These are phyloP conservation scores for Rhizophagus clarus DNA, from an alignment of 192 early-diverging fungal species.

Conservation along the genomic window DNA sequence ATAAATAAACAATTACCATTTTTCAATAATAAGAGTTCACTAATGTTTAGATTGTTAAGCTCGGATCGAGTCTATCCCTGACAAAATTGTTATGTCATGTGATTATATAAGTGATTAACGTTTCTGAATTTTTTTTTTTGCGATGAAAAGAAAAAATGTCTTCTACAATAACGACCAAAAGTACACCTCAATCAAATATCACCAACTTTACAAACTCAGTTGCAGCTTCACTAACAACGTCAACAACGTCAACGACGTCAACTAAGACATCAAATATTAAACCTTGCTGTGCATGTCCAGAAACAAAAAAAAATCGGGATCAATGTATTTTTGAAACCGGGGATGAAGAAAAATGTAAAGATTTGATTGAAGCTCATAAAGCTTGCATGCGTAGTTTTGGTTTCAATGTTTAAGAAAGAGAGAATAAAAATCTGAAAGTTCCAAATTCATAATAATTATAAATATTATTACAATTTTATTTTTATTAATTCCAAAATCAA, in stretches of 20 bases:
- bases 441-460: too few relatives aligned
- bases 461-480: not conserved
- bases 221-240: not conserved
- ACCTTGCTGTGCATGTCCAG: conserved; percentile 97
- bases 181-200: not conserved
- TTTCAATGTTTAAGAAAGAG: conserved; percentile 77
- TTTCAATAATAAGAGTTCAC: too few relatives aligned
- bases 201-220: not conserved
- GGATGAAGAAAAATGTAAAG: conserved; percentile 83
- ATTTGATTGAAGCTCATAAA: conserved; percentile 84
- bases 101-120: too few relatives aligned
- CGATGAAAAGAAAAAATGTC: not conserved
- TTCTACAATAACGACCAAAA: not conserved
- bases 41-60: too few relatives aligned
- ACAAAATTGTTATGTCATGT: too few relatives aligned
- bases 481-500: not conserved
- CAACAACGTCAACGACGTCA: not conserved
- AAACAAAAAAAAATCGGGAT: conserved; percentile 90
- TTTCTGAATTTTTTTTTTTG: too few relatives aligned
- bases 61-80: too few relatives aligned
- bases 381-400: conserved; percentile 91
- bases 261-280: conserved; percentile 52
- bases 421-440: too few relatives aligned
- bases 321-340: conserved; percentile 85
- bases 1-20: too few relatives aligned